A percentile compares a stretch with the other conserved stretches of the same genome.
Evolutionary conservation across 306 rosid species (phyloP).

Genomic region (Vigna radiata): DNA sequence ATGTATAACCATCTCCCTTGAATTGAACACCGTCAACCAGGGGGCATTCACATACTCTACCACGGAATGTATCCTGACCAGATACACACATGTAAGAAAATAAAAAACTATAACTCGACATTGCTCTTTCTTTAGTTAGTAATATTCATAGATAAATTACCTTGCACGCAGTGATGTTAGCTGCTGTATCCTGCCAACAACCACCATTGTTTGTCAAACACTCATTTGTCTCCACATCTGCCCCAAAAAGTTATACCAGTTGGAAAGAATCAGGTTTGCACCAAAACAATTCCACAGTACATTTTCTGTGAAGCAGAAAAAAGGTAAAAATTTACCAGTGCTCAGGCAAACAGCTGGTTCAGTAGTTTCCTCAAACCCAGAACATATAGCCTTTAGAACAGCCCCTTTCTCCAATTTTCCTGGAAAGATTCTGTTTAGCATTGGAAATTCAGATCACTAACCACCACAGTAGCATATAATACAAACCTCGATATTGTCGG

Average conservation of each 20-base stretch:
- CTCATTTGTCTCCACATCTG: conserved; percentile 91
- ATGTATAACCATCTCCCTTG: conserved; percentile 91
- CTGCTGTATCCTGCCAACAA: conserved; percentile 80
- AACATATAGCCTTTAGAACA: conserved; percentile 91
- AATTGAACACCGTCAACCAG: conserved; percentile 88
- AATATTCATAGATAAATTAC: conserved; percentile 48
- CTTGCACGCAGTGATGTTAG: conserved; percentile 91
- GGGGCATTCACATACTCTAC: conserved; percentile 95
- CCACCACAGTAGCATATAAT: conserved; percentile 40
- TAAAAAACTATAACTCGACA: not conserved
- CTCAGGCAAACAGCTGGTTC: conserved; percentile 96
- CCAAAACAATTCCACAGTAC: conserved; percentile 16
- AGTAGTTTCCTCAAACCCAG: conserved; percentile 93
- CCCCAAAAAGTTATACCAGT: conserved; percentile 37
- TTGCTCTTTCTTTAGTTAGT: conserved; percentile 4
- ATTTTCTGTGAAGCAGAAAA: conserved; percentile 3
- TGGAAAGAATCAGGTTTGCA: conserved; percentile 11
- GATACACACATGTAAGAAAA: conserved; percentile 29
- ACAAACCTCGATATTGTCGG: conserved; percentile 92
- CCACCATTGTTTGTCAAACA: conserved; percentile 86
- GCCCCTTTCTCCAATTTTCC: conserved; percentile 89
- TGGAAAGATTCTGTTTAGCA: conserved; percentile 55
- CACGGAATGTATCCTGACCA: conserved; percentile 89
- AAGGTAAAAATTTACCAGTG: conserved; percentile 55
- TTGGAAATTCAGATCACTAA: conserved; percentile 39